Conservation (phyloP, 306 rosid genomes). For the Sindora glabra region DNA sequence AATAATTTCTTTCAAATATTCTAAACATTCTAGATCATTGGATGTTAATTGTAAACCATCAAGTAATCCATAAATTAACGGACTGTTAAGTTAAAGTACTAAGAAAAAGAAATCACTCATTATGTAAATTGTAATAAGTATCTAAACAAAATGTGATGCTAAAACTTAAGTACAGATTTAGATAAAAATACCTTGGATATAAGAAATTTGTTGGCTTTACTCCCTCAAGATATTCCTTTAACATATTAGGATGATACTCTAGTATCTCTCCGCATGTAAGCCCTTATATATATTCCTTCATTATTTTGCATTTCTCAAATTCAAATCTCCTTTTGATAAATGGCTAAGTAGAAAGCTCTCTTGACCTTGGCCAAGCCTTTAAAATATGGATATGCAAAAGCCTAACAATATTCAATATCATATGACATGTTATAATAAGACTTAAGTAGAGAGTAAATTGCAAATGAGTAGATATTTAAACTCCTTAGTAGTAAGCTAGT, state of each 20-base stretch:
- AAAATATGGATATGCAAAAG: conserved; percentile 92
- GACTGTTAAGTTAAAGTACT: not conserved
- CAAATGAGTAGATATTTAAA: conserved; percentile 29
- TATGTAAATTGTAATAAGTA: not conserved
- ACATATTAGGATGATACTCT: conserved; percentile 95
- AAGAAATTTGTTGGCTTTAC: conserved; percentile 88
- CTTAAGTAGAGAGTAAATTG: conserved; percentile 2
- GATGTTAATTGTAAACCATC: no score
- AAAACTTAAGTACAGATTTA: not conserved
- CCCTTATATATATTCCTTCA: conserved; percentile 96
- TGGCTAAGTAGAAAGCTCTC: conserved; percentile 92
- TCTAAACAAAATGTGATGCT: conserved; percentile 1
- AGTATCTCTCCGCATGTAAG: conserved; percentile 87
- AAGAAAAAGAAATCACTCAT: not conserved
- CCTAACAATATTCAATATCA: conserved; percentile 41
- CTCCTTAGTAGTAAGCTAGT: conserved; percentile 95
- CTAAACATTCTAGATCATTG: no score
- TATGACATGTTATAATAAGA: conserved; percentile 6
- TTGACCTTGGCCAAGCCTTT: conserved; percentile 98
- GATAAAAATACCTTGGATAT: conserved; percentile 84
- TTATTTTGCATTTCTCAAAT: conserved; percentile 94
- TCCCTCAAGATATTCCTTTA: conserved; percentile 91
- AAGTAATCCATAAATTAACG: no score
- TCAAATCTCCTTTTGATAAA: conserved; percentile 99
- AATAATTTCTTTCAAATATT: no score